These are phyloP conservation scores for Dissophora globulifera DNA, from an alignment of 192 early-diverging fungal species.

Conservation along the genomic window DNA sequence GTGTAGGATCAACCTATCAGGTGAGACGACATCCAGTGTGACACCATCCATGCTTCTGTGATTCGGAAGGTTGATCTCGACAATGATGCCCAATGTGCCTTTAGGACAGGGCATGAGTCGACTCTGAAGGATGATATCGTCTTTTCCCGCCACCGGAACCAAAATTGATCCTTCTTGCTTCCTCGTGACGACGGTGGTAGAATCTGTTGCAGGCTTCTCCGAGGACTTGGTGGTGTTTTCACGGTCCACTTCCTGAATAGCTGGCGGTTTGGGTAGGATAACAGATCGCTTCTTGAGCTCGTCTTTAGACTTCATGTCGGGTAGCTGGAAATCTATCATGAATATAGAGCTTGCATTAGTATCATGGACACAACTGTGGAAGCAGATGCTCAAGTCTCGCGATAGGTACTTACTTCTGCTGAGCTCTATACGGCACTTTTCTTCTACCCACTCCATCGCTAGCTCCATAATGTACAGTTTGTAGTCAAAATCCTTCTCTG, in stretches of 20 bases:
- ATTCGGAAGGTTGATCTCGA: conserved; percentile 36
- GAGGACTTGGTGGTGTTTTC: background rate
- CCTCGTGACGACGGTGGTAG: background rate
- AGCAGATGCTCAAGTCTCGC: too few relatives aligned
- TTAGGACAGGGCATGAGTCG: conserved; percentile 29
- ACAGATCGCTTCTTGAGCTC: conserved; percentile 66
- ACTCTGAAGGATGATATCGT: conserved; percentile 19
- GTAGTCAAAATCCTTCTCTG: conserved; percentile 68
- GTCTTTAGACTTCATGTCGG: conserved; percentile 67
- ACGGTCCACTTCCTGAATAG: conserved; percentile 48
- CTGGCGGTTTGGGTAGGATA: conserved; percentile 59
- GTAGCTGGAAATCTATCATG: conserved; percentile 66
- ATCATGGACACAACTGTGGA: background rate
- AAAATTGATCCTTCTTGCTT: background rate
- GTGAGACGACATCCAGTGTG: conserved; percentile 37
- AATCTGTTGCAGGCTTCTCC: conserved; percentile 1
- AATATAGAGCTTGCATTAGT: background rate
- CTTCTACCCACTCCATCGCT: conserved; percentile 73
- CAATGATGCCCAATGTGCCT: conserved; percentile 44
- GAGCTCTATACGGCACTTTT: conserved; percentile 64
- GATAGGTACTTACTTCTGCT: conserved; percentile 61
- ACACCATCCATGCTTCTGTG: conserved; percentile 29
- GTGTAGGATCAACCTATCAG: conserved; percentile 34
- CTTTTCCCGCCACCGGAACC: conserved; percentile 30
- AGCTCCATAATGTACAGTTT: conserved; percentile 75